Evolutionary conservation across 768 basidiomycete genomes (phyloP), one percentile per base, ranked within the genome.

Genomic region (Podaxis sp.): DNA sequence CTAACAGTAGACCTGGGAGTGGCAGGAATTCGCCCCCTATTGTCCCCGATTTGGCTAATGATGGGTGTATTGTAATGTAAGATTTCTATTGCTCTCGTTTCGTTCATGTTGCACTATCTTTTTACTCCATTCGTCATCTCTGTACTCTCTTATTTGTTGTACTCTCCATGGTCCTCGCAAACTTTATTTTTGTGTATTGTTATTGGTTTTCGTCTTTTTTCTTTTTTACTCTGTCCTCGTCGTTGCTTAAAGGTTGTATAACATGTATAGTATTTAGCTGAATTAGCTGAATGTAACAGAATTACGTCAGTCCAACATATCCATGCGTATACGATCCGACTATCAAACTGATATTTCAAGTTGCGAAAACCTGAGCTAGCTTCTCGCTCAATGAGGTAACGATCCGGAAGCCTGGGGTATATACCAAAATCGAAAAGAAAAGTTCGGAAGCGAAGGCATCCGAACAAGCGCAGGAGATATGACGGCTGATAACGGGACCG

Each of bases 11-110:
- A 63, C 69, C 69, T 9, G 66, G 68, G 4, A 74, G 81, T 37
- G 86, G 82, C n/a, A 75, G 75, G 51, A 80, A 70, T 62, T 83
- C 87, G 29, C 86, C 85, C 11, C 74, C 76, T 29, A 72, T 78
- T 36, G 71, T 82, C 53, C 76, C 74, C 55, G 80, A 81, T 63
- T 57, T 78, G 66, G 81, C 80, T 64, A 80, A 83, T 41, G 88
- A 88, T 43, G 83, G 85, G 38, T 91, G 90, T 78, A 81, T 80
- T 57, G 75, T 89, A 69, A 91, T 89, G 88, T 91, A 80, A 79
- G 66, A 55, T 57, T 50, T 40, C 59, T 38, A 37, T 37, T 22
- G 50, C n/a, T 55, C 52, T 55, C 64, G 33, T 50, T 63, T 64
- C 49, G 29, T 57, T 63, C 47, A 53, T 57, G 61, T 50, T 1